These are phyloP conservation scores for Gloeophyllum trabeum DNA, from an alignment of 768 basidiomycete genomes.

Conservation along the genomic window DNA sequence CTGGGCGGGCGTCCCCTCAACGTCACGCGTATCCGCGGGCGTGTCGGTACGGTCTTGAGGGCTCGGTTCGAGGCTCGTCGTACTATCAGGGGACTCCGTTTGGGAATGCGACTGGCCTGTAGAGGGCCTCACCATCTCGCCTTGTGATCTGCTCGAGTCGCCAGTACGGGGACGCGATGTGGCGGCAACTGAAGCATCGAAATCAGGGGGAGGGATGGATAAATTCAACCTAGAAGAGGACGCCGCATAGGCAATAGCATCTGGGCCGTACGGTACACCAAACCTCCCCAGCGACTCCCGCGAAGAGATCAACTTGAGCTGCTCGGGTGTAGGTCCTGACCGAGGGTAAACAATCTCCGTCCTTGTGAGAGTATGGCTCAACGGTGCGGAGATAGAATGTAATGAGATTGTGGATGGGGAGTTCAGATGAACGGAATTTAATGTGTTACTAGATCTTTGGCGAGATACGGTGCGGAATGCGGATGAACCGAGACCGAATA, in stretches of 20 bases:
- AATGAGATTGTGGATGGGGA: slow-evolving; percentile 66
- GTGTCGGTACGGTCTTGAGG: background rate
- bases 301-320: slow-evolving; percentile 58
- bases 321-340: slow-evolving; percentile 49
- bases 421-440: slow-evolving; percentile 31
- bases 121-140: slow-evolving; percentile 1
- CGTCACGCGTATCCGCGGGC: background rate
- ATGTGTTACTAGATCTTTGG: slow-evolving; percentile 30
- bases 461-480: slow-evolving; percentile 39
- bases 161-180: background rate
- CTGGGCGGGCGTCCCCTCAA: background rate
- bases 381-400: slow-evolving; percentile 63
- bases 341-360: slow-evolving; percentile 64
- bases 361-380: slow-evolving; percentile 60
- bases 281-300: slow-evolving; percentile 58
- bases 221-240: slow-evolving; percentile 32
- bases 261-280: slow-evolving; percentile 66
- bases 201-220: slow-evolving; percentile 37
- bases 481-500: slow-evolving; percentile 8
- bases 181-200: slow-evolving; percentile 21
- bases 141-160: background rate
- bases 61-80: background rate
- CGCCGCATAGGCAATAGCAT: slow-evolving; percentile 55
- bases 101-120: background rate
- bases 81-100: background rate